Base-by-base conservation (phyloP, 1,284 basidiomycete genomes). In the Dichomitus squalens region DNA sequence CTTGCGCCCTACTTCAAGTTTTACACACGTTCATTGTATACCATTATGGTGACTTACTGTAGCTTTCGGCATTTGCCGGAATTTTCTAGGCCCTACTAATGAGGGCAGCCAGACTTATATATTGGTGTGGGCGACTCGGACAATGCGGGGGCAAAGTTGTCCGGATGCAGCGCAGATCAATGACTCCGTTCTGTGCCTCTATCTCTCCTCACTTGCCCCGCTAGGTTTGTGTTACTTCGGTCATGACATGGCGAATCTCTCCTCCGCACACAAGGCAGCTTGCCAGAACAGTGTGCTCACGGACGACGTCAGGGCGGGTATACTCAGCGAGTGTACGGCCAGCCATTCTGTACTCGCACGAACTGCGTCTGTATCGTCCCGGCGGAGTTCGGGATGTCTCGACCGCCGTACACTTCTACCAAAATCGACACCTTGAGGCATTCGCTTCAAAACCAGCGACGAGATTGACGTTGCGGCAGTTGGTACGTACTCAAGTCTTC, bases 351-450 rank as follows among this genome's bases (percentile, higher is more conserved):
- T 34, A 36, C 29, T 55, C 33, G 43, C 36, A 39, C 11, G 18
- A 11, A n/a, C 4, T n/a, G 16, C 33, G 11, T 7, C n/a, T 16
- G 11, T 27, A 16, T 5, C n/a, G 29, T 31, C 16, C 11, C n/a
- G n/a, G n/a, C 11, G 6, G 29, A 16, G 12, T n/a, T 25, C 64
- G 66, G 16, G 16, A 43, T 20, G 49, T 63, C 2, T 70, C 70
- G 6, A 67, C 60, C 21, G 66, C 70, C 2, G 57, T 66, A 6
- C 89, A 92, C 65, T 95, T 95, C 70, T 95, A 95, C 69, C 88
- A 92, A 66, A 95, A 95, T 68, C 83, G 83, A 64, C 90, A 92
- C 53, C 76, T 95, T 48, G 93, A 95, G 64, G 75, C 88, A 7
- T 94, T 92, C 81, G 92, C 92, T 1, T 80, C 86, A 29, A 88